A percentile compares a stretch with the other conserved stretches of the same genome.
Evolutionary conservation across 2,329 filamentous ascomycete genomes (phyloP).

Genomic region (Neopestalotiopsis sp.): DNA sequence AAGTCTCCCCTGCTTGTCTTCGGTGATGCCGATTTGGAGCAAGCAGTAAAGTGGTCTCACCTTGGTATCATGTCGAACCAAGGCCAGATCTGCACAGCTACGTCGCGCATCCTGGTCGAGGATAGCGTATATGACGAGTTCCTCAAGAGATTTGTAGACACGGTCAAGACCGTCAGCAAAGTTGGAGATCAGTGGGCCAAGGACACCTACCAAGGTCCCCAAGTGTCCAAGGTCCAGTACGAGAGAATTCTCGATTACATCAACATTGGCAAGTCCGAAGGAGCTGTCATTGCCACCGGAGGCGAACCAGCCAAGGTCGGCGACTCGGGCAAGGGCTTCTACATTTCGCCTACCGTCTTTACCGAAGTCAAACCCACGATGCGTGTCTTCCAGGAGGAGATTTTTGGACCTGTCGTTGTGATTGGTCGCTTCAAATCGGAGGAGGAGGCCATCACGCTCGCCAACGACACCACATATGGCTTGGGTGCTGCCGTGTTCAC

Average conservation of each 20-base stretch:
- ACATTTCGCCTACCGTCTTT: constrained; percentile 53
- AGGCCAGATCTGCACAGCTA: constrained; percentile 71
- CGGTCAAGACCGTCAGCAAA: constrained; percentile 63
- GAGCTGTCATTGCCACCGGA: constrained; percentile 69
- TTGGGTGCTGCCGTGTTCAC: constrained; percentile 68
- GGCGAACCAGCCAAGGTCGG: constrained; percentile 48
- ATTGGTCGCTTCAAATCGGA: constrained; percentile 49
- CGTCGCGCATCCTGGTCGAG: constrained; percentile 69
- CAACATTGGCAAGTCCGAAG: constrained; percentile 72
- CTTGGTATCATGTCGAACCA: constrained; percentile 63
- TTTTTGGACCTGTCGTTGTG: constrained; percentile 53
- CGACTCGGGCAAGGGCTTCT: constrained; percentile 49
- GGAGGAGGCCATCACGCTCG: constrained; percentile 47
- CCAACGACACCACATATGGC: constrained; percentile 64
- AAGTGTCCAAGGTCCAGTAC: constrained; percentile 74
- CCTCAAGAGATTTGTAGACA: constrained; percentile 63
- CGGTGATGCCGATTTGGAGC: constrained; percentile 68
- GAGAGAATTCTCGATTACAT: constrained; percentile 75
- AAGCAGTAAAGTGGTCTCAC: constrained; percentile 67
- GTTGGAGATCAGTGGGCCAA: constrained; percentile 75
- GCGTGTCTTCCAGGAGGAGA: constrained; percentile 52
- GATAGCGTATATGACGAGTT: constrained; percentile 68
- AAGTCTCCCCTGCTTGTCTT: constrained; percentile 71
- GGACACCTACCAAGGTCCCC: constrained; percentile 75
- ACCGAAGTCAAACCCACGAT: constrained; percentile 47